phyloP scores from a whole-genome alignment of 305 asterid species.

The Ajuga reptans region DNA sequence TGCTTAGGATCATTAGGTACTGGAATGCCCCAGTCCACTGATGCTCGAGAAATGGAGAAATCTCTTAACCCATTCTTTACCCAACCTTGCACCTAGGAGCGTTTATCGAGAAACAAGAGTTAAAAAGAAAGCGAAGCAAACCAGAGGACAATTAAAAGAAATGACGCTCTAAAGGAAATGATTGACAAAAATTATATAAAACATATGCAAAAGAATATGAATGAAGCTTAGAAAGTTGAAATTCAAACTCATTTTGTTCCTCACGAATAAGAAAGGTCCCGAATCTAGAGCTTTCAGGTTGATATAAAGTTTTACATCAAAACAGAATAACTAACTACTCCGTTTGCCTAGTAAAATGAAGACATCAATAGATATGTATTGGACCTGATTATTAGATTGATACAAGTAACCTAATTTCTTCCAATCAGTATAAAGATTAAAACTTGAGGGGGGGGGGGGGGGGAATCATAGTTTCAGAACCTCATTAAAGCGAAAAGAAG shows the following conservation, averaged over 20 bases:
- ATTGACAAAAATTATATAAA: background rate
- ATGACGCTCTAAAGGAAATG: background rate
- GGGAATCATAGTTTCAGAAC: constrained; percentile 25
- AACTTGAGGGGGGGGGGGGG: background rate
- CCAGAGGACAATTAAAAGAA: background rate
- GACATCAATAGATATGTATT: background rate
- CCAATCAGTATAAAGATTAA: background rate
- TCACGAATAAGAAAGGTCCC: background rate
- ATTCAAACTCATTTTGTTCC: background rate
- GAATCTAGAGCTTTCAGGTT: background rate
- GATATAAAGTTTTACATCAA: background rate
- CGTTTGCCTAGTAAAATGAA: constrained; percentile 3
- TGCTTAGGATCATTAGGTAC: constrained; percentile 80
- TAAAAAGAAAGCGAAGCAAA: constrained; percentile 16
- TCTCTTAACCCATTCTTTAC: constrained; percentile 81
- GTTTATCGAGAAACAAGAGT: constrained; percentile 4
- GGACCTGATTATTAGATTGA: background rate
- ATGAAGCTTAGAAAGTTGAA: background rate
- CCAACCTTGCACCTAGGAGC: constrained; percentile 88
- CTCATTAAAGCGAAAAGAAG: constrained; percentile 87
- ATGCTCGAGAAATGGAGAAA: constrained; percentile 89
- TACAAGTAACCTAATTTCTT: background rate
- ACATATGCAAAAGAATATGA: background rate
- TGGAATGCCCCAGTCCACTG: constrained; percentile 88
- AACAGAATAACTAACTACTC: too few relatives aligned